phyloP scores from a whole-genome alignment of 2,329 filamentous ascomycete genomes.

The Aspergillus awamori region DNA sequence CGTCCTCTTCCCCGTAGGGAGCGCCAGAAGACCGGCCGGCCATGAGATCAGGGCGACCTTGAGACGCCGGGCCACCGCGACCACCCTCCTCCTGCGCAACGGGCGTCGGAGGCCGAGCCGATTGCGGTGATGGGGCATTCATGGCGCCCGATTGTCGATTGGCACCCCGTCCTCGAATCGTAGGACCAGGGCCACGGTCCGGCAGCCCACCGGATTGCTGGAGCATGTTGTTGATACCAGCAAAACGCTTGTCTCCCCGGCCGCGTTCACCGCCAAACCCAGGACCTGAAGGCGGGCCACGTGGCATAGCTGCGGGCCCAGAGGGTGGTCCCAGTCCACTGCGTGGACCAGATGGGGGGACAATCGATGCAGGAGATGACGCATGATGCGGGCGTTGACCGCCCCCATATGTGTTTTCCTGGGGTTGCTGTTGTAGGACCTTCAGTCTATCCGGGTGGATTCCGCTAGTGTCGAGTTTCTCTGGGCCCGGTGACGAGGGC shows the following conservation, averaged over 20 bases:
- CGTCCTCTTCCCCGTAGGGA: conserved; percentile 30
- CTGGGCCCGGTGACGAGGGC: conserved; percentile 36
- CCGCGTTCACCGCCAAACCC: conserved; percentile 42
- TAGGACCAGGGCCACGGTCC: conserved; percentile 39
- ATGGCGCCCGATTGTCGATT: conserved; percentile 37
- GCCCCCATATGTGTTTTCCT: conserved; percentile 24
- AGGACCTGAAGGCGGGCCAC: conserved; percentile 42
- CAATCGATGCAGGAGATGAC: conserved; percentile 30
- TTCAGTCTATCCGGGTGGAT: conserved; percentile 59
- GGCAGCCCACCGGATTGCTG: conserved; percentile 45
- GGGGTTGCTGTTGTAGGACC: conserved; percentile 42
- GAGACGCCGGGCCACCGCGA: conserved; percentile 21
- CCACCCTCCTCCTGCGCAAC: conserved; percentile 30
- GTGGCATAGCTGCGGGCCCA: conserved; percentile 38
- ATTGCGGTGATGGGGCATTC: conserved; percentile 36
- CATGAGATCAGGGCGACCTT: conserved; percentile 39
- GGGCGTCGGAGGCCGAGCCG: conserved; percentile 37
- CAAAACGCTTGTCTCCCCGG: conserved; percentile 51
- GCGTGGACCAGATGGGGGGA: conserved; percentile 47
- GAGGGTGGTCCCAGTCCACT: conserved; percentile 38
- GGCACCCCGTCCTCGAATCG: conserved; percentile 45
- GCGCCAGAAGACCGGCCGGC: conserved; percentile 28
- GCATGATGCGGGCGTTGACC: conserved; percentile 27
- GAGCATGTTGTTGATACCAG: conserved; percentile 51
- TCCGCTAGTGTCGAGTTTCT: conserved; percentile 45